Evolutionary conservation across 2,329 filamentous ascomycete species (phyloP).

Genomic region (Akanthomyces muscarius): DNA sequence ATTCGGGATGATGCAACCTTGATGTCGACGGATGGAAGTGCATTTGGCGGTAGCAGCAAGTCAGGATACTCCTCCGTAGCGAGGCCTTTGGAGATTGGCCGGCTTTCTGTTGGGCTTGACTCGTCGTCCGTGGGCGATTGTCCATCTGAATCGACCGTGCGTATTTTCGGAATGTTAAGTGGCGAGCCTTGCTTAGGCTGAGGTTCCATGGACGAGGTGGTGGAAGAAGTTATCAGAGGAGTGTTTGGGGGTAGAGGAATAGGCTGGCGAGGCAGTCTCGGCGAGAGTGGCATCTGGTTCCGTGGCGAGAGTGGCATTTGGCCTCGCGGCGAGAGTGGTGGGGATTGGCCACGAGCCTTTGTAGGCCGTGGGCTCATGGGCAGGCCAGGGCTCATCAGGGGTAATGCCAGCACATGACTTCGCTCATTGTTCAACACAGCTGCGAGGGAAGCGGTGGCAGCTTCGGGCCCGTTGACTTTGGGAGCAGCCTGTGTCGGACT

Average conservation of each 20-base stretch:
- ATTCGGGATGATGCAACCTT: slow-evolving; percentile 92
- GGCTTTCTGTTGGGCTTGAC: slow-evolving; percentile 41
- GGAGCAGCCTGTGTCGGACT: neutral
- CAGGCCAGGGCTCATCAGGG: slow-evolving; percentile 56
- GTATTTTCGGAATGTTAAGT: slow-evolving; percentile 14
- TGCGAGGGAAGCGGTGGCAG: slow-evolving; percentile 48
- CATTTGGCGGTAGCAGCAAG: slow-evolving; percentile 80
- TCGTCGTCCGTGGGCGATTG: slow-evolving; percentile 25
- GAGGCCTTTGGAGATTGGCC: slow-evolving; percentile 68
- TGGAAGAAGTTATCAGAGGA: slow-evolving; percentile 53
- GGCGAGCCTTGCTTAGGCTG: slow-evolving; percentile 12
- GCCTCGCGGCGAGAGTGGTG: slow-evolving; percentile 63
- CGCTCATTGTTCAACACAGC: slow-evolving; percentile 43
- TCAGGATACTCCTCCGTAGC: slow-evolving; percentile 84
- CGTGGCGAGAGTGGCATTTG: slow-evolving; percentile 28
- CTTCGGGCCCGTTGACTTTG: slow-evolving; percentile 29
- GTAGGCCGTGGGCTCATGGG: slow-evolving; percentile 57
- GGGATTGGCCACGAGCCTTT: slow-evolving; percentile 53
- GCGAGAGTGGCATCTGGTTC: slow-evolving; percentile 21
- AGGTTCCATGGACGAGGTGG: slow-evolving; percentile 18
- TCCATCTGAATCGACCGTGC: slow-evolving; percentile 33
- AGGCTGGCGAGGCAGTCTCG: slow-evolving; percentile 65
- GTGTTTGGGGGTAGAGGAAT: slow-evolving; percentile 70
- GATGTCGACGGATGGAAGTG: slow-evolving; percentile 78
- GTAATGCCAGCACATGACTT: slow-evolving; percentile 34